Conservation (phyloP, 169 alveolate genomes). For the Plasmodium blacklocki region DNA sequence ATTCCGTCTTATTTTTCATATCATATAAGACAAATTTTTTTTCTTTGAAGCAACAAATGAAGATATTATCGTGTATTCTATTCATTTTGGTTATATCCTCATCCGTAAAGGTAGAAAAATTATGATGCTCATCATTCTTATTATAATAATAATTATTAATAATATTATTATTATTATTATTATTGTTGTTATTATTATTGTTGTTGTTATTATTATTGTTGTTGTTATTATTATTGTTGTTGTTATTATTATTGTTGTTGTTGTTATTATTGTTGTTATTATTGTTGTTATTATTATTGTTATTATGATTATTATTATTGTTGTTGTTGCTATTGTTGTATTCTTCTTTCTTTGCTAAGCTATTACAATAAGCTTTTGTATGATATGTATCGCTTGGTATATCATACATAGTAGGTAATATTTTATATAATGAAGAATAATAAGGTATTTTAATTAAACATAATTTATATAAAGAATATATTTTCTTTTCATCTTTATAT, state of each 20-base stretch:
- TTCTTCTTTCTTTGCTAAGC: background rate
- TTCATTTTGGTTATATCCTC: too few relatives aligned
- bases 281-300: background rate
- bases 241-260: background rate
- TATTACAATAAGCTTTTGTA: background rate
- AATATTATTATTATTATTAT: background rate
- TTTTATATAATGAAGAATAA: slow-evolving; percentile 63
- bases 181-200: background rate
- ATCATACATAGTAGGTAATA: slow-evolving; percentile 9
- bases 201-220: background rate
- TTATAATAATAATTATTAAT: background rate
- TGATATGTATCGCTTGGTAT: background rate
- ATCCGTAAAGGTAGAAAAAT: too few relatives aligned
- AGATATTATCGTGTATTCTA: slow-evolving; percentile 2
- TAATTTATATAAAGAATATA: slow-evolving; percentile 50
- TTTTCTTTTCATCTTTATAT: slow-evolving; percentile 38
- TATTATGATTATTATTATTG: too few relatives aligned
- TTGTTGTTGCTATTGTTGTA: background rate
- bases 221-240: background rate
- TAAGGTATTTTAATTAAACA: slow-evolving; percentile 56
- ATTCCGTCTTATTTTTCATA: slow-evolving; percentile 48
- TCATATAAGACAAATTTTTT: slow-evolving; percentile 60
- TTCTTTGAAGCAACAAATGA: slow-evolving; percentile 67
- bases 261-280: background rate
- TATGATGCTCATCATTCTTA: background rate